These are phyloP conservation scores for Parmelia sp. DNA, from an alignment of 495 filamentous ascomycete species.

Conservation along the genomic window DNA sequence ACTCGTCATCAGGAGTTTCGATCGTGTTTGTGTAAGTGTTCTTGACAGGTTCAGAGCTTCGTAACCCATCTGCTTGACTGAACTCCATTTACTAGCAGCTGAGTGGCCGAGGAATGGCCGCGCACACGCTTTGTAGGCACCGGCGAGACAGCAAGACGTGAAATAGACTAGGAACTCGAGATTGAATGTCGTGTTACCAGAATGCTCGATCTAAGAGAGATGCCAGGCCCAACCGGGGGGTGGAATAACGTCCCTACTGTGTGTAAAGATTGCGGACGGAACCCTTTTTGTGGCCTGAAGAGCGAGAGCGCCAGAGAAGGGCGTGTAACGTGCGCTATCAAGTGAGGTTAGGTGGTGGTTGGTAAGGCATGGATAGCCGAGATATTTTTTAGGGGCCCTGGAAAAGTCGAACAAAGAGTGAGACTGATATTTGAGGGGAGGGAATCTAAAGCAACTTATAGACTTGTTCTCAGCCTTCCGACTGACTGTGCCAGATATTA, in stretches of 20 bases:
- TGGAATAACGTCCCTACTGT: neutral
- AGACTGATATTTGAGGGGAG: neutral
- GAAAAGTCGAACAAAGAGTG: neutral
- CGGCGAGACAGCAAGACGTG: neutral
- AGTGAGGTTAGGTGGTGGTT: neutral
- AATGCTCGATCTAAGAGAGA: neutral
- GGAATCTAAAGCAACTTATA: neutral
- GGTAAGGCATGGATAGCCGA: neutral
- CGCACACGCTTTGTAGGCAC: no score
- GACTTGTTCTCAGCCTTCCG: neutral
- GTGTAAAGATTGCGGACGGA: no score
- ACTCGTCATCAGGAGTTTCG: neutral
- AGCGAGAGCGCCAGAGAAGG: neutral
- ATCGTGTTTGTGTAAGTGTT: neutral
- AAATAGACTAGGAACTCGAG: neutral
- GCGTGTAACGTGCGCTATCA: neutral
- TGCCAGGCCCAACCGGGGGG: neutral
- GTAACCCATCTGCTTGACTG: neutral
- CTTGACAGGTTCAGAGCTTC: neutral
- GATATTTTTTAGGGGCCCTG: neutral
- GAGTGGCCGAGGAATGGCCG: neutral
- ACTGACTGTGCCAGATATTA: slow-evolving; percentile 23
- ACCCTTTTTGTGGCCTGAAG: no score
- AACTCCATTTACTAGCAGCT: neutral
- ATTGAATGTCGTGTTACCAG: neutral